Conservation (phyloP, 768 basidiomycete species). For the Suillus decipiens region DNA sequence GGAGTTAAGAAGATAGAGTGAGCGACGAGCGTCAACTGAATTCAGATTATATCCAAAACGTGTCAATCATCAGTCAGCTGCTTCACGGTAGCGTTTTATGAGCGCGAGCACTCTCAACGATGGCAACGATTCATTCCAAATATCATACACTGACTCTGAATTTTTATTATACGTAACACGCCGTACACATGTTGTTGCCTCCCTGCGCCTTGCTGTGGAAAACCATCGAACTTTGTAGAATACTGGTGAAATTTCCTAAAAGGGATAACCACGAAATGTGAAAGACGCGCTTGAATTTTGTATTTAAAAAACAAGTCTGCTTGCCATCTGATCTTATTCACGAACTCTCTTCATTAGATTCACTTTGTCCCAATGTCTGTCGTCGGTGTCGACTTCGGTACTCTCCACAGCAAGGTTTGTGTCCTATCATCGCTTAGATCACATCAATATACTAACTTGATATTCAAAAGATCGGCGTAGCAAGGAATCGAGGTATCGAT, state of each 20-base stretch:
- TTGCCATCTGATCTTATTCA: not conserved
- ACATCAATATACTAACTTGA: not conserved
- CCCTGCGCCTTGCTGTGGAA: not conserved
- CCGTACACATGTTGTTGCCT: too few relatives aligned
- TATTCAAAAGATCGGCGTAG: slow-evolving; percentile 83
- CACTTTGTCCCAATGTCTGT: slow-evolving; percentile 66
- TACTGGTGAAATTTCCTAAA: slow-evolving; percentile 3
- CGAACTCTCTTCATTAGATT: slow-evolving; percentile 2
- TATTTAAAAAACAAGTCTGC: slow-evolving; percentile 15
- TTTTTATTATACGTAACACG: too few relatives aligned
- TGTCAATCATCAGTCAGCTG: not conserved
- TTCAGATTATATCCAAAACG: not conserved
- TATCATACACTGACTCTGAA: too few relatives aligned
- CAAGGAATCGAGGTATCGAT: slow-evolving; percentile 95
- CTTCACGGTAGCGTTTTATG: not conserved
- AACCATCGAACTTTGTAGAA: slow-evolving; percentile 9
- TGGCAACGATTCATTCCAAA: too few relatives aligned
- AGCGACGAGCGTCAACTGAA: not conserved
- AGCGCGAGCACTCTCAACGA: not conserved
- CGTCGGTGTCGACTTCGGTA: slow-evolving; percentile 94
- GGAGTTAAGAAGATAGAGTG: slow-evolving; percentile 10
- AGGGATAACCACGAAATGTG: not conserved
- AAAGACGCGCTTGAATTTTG: slow-evolving; percentile 9
- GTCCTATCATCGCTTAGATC: slow-evolving; percentile 5
- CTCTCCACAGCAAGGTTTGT: slow-evolving; percentile 82